Base-by-base conservation (phyloP, 371 early-diverging fungal species). In the Coemansia sp. region DNA sequence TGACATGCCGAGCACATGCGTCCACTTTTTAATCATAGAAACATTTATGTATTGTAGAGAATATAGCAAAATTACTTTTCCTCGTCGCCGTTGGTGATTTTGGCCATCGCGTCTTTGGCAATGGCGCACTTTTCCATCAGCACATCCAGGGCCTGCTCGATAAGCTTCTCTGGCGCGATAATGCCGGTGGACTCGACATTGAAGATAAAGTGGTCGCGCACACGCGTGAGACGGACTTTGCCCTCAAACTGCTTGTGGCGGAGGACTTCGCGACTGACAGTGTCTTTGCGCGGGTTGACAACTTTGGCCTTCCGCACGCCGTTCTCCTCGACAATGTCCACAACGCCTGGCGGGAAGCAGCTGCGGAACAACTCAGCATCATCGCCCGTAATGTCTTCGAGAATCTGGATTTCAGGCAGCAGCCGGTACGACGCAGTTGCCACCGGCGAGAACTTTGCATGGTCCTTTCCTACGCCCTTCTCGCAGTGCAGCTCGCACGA, bases 361-460 rank as follows among this genome's bases (percentile, higher is more conserved):
- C 83, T 81, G 63, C 89, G 86, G 82, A 99, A 93, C 70, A 92
- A 90, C 61, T 87, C 80, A 0, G 98, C 99, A 65, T 88, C 87
- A 54, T 94, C 90, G 51, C 94, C 97, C 0, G 84, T 85, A 66
- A 98, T 93, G 32, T 94, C 93, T 63, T 91, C 80, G 15, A 80
- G 69, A 60, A 98, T 87, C 67, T 87, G 85, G 63, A 99, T 96
- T 63, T 92, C 90, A 1, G 99, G 99, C 60, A 98, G 82, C 52
- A 99, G 83, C 48, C 99, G 89, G 77, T 99, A 99, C 7, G 95
- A 92, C 8, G 98, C 99, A 6, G 96, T 95, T 2, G 94, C 94
- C 26, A 99, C 99, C 15, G 99, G 99, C 8, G 96, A 96, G 89
- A 91, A 99, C 72, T 99, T 99, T 61, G 99, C 95, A 77, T 99